Evolutionary conservation across 2,329 filamentous ascomycete species (phyloP).

Genomic region (Calonectria ilicicola): DNA sequence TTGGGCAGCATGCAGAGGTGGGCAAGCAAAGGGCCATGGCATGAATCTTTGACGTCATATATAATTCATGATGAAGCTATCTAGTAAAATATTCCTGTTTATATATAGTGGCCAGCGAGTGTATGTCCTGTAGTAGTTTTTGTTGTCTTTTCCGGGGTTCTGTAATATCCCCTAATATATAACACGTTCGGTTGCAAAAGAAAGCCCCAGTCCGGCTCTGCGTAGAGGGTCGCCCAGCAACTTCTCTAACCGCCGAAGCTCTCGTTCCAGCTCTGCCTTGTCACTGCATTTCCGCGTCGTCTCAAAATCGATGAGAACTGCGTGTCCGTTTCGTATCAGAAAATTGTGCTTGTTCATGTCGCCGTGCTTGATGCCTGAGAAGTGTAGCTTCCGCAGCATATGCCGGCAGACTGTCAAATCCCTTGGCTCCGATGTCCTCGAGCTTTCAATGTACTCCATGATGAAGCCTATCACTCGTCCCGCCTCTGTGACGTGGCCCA

Average conservation of each 20-base stretch:
- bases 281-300: background rate
- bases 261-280: constrained; percentile 6
- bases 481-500: constrained; percentile 45
- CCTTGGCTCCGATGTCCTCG: constrained; percentile 39
- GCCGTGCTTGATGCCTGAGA: constrained; percentile 47
- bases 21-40: background rate
- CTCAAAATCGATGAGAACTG: constrained; percentile 48
- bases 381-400: constrained; percentile 42
- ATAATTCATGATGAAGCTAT: background rate
- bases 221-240: background rate
- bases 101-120: background rate
- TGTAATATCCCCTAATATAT: constrained; percentile 5
- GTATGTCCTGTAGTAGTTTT: background rate
- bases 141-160: background rate
- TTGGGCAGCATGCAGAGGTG: too few species aligned
- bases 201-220: background rate
- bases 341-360: constrained; percentile 51
- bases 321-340: constrained; percentile 41
- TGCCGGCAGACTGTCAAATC: constrained; percentile 44
- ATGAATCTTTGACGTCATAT: background rate
- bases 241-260: constrained; percentile 1
- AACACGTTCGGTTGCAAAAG: background rate
- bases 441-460: constrained; percentile 36
- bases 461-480: constrained; percentile 46
- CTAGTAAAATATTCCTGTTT: background rate